Conservation (phyloP, 768 basidiomycete species). For the Tulasnella sp. region DNA sequence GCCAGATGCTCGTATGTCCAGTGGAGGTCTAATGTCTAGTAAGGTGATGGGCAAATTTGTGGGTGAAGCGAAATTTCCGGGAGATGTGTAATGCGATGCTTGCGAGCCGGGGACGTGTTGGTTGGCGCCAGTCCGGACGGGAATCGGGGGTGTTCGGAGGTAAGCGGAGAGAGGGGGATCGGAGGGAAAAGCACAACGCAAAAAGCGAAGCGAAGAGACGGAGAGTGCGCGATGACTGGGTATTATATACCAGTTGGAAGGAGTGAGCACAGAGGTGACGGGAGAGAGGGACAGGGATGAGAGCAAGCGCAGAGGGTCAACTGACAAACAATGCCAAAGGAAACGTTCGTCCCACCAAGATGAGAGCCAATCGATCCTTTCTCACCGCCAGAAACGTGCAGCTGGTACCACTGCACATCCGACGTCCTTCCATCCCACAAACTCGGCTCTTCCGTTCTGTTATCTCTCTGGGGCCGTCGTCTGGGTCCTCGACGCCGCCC, state of each 20-base stretch:
- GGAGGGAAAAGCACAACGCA: too few species aligned
- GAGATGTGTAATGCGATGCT: neutral
- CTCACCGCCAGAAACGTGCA: conserved; percentile 14
- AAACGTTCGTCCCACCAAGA: conserved; percentile 11
- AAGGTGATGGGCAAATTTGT: neutral
- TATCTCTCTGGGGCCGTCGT: neutral
- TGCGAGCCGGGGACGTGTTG: neutral
- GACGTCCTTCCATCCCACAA: conserved; percentile 3
- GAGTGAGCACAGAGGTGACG: neutral
- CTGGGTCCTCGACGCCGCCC: neutral
- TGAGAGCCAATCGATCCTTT: neutral
- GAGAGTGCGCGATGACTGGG: neutral
- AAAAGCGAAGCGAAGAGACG: neutral
- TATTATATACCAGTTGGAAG: neutral
- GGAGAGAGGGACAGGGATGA: neutral
- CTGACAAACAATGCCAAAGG: conserved; percentile 5
- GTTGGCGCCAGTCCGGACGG: neutral
- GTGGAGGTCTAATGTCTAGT: neutral
- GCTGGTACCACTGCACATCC: neutral
- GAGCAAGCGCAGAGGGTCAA: neutral
- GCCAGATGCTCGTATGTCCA: neutral
- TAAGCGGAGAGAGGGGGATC: neutral
- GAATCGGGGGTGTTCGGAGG: neutral
- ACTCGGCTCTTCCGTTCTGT: neutral
- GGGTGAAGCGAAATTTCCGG: neutral